A percentile compares a stretch with the other conserved stretches of the same genome.
These are phyloP conservation scores for Ophiostoma angusticollis DNA, from an alignment of 2,329 filamentous ascomycete genomes.

Conservation along the genomic window DNA sequence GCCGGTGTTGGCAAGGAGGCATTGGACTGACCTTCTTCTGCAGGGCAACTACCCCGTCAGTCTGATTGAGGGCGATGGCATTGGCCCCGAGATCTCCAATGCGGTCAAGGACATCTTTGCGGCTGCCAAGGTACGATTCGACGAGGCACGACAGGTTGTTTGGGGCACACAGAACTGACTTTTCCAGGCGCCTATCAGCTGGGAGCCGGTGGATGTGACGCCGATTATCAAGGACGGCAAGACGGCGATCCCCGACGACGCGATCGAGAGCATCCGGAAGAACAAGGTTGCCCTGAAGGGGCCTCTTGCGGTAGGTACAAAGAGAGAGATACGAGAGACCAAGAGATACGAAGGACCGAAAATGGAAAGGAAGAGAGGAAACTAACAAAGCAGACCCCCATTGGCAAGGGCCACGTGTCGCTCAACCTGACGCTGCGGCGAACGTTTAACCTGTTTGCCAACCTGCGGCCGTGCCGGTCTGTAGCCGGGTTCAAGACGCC, in stretches of 20 bases:
- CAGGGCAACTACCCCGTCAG: slow-evolving; percentile 93
- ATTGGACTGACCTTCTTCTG: no score
- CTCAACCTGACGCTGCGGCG: slow-evolving; percentile 96
- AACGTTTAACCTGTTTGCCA: slow-evolving; percentile 99
- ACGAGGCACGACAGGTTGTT: neutral
- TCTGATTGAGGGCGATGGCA: slow-evolving; percentile 97
- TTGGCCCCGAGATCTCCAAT: slow-evolving; percentile 93
- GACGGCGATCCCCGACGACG: slow-evolving; percentile 84
- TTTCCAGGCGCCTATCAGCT: slow-evolving; percentile 71
- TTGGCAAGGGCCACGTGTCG: slow-evolving; percentile 98
- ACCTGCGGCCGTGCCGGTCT: slow-evolving; percentile 93
- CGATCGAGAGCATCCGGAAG: slow-evolving; percentile 83
- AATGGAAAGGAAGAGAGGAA: neutral
- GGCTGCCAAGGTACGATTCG: slow-evolving; percentile 65
- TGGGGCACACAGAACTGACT: slow-evolving; percentile 22
- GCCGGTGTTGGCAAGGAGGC: no score
- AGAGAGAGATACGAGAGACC: neutral
- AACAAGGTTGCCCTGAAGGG: slow-evolving; percentile 99
- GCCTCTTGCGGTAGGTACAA: slow-evolving; percentile 67
- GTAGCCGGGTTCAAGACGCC: slow-evolving; percentile 97
- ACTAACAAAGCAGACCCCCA: slow-evolving; percentile 53
- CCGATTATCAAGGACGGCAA: slow-evolving; percentile 88
- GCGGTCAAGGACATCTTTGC: slow-evolving; percentile 98
- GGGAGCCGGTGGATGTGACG: slow-evolving; percentile 95
- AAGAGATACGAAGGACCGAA: no score